Base-by-base conservation (phyloP, 208 protist genomes). In the Tritrichomonas foetus region DNA sequence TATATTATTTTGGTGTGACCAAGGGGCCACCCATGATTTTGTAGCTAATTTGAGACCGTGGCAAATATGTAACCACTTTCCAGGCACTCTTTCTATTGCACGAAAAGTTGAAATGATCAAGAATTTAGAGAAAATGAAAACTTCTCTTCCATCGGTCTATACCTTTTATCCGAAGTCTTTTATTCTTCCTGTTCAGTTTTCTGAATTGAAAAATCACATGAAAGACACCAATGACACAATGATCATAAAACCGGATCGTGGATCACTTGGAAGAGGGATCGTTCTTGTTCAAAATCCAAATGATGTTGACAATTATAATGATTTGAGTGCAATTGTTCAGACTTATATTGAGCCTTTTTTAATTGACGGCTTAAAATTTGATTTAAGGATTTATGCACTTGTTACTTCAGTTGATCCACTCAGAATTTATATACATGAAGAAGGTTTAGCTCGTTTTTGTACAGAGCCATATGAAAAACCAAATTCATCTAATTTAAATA, bases 351-450 rank as follows among this genome's bases (percentile, higher is more conserved):
- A 16, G 25, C 93, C 93, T 9, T 94, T 93, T 47, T 36, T 94
- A 13, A 66, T 94, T 64, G 74, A 94, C 61, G 93, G 93, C 14
- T 64, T 78, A 36, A 94, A 94, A n/a, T 94, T 94, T 20, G 93
- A 94, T 75, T 64, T 94, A n/a, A 66, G 93, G n/a, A 36, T 94
- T 33, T 94, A 94, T 47, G 93, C 41, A n/a, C 33, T 94, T 33
- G 33, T 94, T 57, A 82, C 93, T 39, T 61, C 93, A 22, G 93
- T 94, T 39, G 33, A 27, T 5, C 95, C 95, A 14, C 93, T 96
- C 14, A 74, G 95, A 27, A 80, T 96, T 13, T 96, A 95, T 64
- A 41, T 96, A 2, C 96, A 96, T 93, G 33, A 93, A 39, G 95
- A 96, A 66, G 92, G 95, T 1, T 47, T 96, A 16, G 95, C 94